Base-by-base conservation (phyloP, 352 stramenopile genomes). In the Phytophthora aleatoria region DNA sequence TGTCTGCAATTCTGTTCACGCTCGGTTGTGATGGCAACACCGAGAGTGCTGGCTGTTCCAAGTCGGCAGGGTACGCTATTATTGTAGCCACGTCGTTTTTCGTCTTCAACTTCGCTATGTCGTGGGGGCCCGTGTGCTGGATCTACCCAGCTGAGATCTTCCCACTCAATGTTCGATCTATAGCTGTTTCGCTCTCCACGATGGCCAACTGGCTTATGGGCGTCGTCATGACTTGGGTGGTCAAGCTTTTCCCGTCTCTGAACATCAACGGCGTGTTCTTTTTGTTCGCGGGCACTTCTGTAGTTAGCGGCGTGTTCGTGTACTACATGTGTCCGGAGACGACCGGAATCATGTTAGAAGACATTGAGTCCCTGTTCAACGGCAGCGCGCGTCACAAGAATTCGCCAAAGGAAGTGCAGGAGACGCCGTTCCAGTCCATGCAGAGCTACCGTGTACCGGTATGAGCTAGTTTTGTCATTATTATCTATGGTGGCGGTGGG, bases 321-420 rank as follows among this genome's bases (percentile, higher is more conserved):
- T 81, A 74, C 55, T 74, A 69, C 56, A 44, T 79, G 48, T 88
- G 77, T n/a, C 75, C 66, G 2, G 79, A 88, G 69, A 86, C 79
- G 9, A 81, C 71, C 12, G 61, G 70, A 3, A 69, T 87, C 20
- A 26, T 87, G 13, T 57, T 89, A 9, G 80, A 89, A 60, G 78
- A 87, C 43, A 87, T 76, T 26, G 81, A 90, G 51, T 74, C 66
- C 35, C 55, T 90, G 13, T 87, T 90, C 51, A 39, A 74, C 52
- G 61, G 61, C 38, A 73, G 57, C 31, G 47, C 77, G 50, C 57
- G 72, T 57, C 39, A 72, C 57, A 71, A 76, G 55, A 62, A 70
- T 41, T 74, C 62, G 27, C 56, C 68, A 26, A 79, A 71, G 60
- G 71, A 68, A 51, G 50, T 64, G 42, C 49, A 68, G 33, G 73